A percentile compares a stretch with the other conserved stretches of the same genome.
Evolutionary conservation across 23 red algal species (phyloP).

Genomic region (Agarophyton chilense): DNA sequence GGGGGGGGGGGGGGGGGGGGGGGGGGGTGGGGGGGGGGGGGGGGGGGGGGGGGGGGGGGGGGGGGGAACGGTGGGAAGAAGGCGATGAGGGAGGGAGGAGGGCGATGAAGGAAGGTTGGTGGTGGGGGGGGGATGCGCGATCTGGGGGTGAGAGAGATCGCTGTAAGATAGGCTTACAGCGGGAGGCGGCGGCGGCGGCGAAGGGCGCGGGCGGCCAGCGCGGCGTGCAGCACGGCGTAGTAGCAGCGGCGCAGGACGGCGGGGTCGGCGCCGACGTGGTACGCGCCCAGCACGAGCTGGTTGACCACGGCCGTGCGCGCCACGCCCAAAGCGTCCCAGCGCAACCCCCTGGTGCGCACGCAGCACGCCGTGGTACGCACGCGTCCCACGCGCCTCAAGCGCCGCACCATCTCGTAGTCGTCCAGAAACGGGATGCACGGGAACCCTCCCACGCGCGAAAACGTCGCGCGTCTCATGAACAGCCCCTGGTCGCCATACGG

Average conservation of each 20-base stretch:
- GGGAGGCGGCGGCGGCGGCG: no score
- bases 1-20: no score
- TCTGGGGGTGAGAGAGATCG: no score
- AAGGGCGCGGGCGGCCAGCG: no score
- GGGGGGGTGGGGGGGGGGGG: no score
- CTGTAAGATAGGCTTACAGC: no score
- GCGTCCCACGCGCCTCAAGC: conserved; percentile 46
- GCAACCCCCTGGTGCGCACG: conserved; percentile 60
- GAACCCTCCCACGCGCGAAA: conserved; percentile 66
- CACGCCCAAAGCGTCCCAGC: conserved; percentile 82
- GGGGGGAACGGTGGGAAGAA: no score
- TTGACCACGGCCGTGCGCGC: conserved; percentile 86
- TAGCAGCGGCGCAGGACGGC: conserved; percentile 58
- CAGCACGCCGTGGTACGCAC: conserved; percentile 29
- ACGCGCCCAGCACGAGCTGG: conserved; percentile 78
- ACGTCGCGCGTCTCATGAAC: conserved; percentile 65
- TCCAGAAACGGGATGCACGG: conserved; percentile 76
- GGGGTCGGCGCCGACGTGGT: conserved; percentile 37
- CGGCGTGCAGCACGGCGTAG: conserved; percentile 11
- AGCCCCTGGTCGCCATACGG: conserved; percentile 96
- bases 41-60: no score
- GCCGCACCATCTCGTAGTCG: conserved; percentile 72
- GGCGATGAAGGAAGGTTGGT: no score
- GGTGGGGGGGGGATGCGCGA: no score
- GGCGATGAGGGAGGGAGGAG: no score